A percentile compares a stretch with the other conserved stretches of the same genome.
Evolutionary conservation across 495 filamentous ascomycete species (phyloP).

Genomic region (Talaromyces trachyspermus): DNA sequence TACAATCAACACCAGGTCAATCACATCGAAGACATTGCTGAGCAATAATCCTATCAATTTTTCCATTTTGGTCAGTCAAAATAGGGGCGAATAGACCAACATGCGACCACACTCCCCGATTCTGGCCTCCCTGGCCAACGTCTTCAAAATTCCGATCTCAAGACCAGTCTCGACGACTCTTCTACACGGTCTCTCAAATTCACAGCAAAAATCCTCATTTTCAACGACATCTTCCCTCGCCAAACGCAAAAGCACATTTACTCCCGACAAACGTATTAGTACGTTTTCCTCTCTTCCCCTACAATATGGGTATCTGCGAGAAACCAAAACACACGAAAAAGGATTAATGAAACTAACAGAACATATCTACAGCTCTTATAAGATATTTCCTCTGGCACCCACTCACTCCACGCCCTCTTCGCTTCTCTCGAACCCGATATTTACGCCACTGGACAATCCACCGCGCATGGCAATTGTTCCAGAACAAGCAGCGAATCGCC

Average conservation of each 20-base stretch:
- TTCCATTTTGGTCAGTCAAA: too few relatives aligned
- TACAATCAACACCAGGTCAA: too few relatives aligned
- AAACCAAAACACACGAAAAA: constrained; percentile 7
- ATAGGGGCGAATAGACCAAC: too few relatives aligned
- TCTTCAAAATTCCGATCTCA: constrained; percentile 34
- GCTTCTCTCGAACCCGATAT: constrained; percentile 77
- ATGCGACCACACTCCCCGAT: constrained; percentile 37
- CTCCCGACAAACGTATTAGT: constrained; percentile 42
- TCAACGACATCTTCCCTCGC: constrained; percentile 34
- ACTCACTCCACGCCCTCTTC: constrained; percentile 66
- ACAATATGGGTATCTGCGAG: too few relatives aligned
- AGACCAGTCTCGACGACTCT: constrained; percentile 9
- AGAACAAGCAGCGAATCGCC: constrained; percentile 50
- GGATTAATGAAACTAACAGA: constrained; percentile 5
- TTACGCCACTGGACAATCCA: constrained; percentile 99
- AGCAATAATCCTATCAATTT: too few relatives aligned
- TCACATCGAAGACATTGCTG: too few relatives aligned
- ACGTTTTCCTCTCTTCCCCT: constrained; percentile 15
- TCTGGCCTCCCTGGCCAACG: constrained; percentile 38
- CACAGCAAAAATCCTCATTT: constrained; percentile 21
- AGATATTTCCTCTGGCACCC: constrained; percentile 61
- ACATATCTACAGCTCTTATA: constrained; percentile 42
- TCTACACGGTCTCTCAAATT: neutral
- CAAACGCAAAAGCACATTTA: constrained; percentile 23
- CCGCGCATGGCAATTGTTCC: constrained; percentile 78